A percentile compares a stretch with the other conserved stretches of the same genome.
Evolutionary conservation across 176 grass and related monocot genomes (phyloP).

Genomic region (Bothriochloa decipiens): DNA sequence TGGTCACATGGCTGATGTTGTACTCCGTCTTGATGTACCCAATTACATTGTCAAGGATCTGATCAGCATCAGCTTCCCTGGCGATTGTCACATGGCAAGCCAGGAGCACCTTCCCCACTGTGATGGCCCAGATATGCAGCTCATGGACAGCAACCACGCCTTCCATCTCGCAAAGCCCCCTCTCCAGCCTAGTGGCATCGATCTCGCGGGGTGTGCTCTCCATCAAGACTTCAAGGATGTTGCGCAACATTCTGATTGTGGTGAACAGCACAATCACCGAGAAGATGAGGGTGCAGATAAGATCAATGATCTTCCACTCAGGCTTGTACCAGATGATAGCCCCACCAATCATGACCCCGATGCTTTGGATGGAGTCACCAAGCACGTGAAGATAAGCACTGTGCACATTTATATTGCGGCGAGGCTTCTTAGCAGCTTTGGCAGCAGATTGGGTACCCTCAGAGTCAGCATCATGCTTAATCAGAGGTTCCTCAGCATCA

Average conservation of each 20-base stretch:
- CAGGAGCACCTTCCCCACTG: constrained; percentile 90
- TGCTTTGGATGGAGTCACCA: constrained; percentile 91
- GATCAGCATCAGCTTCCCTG: constrained; percentile 66
- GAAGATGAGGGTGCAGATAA: constrained; percentile 96
- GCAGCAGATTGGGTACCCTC: constrained; percentile 36
- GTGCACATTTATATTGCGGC: constrained; percentile 94
- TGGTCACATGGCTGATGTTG: constrained; percentile 98
- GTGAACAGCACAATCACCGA: constrained; percentile 86
- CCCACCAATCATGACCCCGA: constrained; percentile 96
- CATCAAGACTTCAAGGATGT: constrained; percentile 94
- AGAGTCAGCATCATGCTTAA: constrained; percentile 52
- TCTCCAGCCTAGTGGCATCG: constrained; percentile 76
- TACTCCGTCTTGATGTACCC: constrained; percentile 91
- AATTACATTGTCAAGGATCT: constrained; percentile 83
- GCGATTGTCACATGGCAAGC: constrained; percentile 91
- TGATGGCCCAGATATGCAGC: constrained; percentile 99
- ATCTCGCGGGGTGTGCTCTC: constrained; percentile 97
- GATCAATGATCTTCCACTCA: constrained; percentile 98
- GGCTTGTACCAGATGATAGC: constrained; percentile 99
- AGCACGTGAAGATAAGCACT: constrained; percentile 93
- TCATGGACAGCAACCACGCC: constrained; percentile 86
- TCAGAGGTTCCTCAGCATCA: constrained; percentile 61
- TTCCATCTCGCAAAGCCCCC: constrained; percentile 71
- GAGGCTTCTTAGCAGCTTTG: constrained; percentile 54
- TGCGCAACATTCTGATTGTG: constrained; percentile 84